These are phyloP conservation scores for Candida adriatica DNA, from an alignment of 805 yeast species.

Conservation along the genomic window DNA sequence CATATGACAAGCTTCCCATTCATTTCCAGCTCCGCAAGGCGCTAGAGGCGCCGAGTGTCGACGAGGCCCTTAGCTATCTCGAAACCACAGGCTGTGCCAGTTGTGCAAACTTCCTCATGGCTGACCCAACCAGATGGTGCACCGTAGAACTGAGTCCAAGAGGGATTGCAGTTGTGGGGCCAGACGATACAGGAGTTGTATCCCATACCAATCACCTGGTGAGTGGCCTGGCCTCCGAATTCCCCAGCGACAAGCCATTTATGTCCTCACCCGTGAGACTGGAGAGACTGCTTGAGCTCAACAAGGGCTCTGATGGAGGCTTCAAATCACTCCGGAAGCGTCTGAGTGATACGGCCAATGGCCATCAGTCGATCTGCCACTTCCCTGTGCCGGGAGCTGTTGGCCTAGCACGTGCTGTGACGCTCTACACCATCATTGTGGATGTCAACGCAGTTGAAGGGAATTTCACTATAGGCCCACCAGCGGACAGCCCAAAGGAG, in stretches of 20 bases:
- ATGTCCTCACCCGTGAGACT: slow-evolving; percentile 15
- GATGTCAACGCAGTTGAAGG: slow-evolving; percentile 11
- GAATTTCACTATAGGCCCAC: slow-evolving; percentile 12
- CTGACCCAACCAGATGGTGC: slow-evolving; percentile 17
- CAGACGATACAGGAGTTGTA: slow-evolving; percentile 13
- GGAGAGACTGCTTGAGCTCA: slow-evolving; percentile 13
- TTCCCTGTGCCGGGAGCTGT: slow-evolving; percentile 7
- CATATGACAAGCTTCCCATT: slow-evolving; percentile 27
- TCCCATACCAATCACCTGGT: slow-evolving; percentile 23
- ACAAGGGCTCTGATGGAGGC: slow-evolving; percentile 10
- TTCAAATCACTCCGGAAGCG: slow-evolving; percentile 16
- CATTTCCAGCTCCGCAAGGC: slow-evolving; percentile 31
- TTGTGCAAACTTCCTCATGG: slow-evolving; percentile 20
- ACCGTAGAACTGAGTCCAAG: slow-evolving; percentile 20
- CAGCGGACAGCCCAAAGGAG: slow-evolving; percentile 11
- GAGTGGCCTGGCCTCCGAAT: slow-evolving; percentile 4
- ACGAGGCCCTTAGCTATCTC: slow-evolving; percentile 12
- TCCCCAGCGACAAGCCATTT: slow-evolving; percentile 11
- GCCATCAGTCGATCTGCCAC: slow-evolving; percentile 19
- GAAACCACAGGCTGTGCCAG: slow-evolving; percentile 19
- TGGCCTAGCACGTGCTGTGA: slow-evolving; percentile 16
- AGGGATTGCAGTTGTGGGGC: slow-evolving; percentile 12
- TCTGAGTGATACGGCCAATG: slow-evolving; percentile 16
- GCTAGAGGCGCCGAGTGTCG: slow-evolving; percentile 22
- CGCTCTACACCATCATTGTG: slow-evolving; percentile 17